phyloP scores from a whole-genome alignment of 1,284 basidiomycete genomes.

The Thelephora terrestris region DNA sequence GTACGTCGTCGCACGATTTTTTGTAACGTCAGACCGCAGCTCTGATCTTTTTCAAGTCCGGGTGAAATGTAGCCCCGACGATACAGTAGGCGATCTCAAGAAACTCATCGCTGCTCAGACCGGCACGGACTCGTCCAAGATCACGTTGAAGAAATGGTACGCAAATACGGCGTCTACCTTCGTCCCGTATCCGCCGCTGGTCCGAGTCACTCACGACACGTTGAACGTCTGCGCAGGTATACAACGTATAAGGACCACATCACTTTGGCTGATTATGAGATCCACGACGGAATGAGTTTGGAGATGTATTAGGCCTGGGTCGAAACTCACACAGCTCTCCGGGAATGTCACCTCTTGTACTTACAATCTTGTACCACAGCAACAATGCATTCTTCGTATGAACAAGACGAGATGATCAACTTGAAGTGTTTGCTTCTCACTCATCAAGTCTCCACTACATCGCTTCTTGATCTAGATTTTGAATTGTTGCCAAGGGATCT shows the following conservation, averaged over 20 bases:
- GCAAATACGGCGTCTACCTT: conserved; percentile 17
- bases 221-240: conserved; percentile 46
- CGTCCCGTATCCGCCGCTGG: not conserved
- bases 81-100: conserved; percentile 96
- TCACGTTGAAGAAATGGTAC: conserved; percentile 94
- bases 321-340: not conserved
- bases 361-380: too few relatives aligned
- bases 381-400: too few relatives aligned
- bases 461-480: too few relatives aligned
- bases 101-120: conserved; percentile 95
- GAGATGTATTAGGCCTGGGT: conserved; percentile 66
- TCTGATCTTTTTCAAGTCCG: conserved; percentile 47
- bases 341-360: not conserved
- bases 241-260: conserved; percentile 93
- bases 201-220: not conserved
- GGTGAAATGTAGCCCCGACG: conserved; percentile 88
- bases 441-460: too few relatives aligned
- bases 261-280: conserved; percentile 89
- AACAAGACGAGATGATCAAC: too few relatives aligned
- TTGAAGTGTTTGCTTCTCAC: too few relatives aligned
- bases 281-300: conserved; percentile 88
- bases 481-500: too few relatives aligned
- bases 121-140: conserved; percentile 81
- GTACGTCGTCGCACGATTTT: conserved; percentile 28
- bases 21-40: not conserved